Evolutionary conservation across 1,284 basidiomycete genomes (phyloP), one percentile per base, ranked within the genome.

Genomic region (Ustilago lituana): DNA sequence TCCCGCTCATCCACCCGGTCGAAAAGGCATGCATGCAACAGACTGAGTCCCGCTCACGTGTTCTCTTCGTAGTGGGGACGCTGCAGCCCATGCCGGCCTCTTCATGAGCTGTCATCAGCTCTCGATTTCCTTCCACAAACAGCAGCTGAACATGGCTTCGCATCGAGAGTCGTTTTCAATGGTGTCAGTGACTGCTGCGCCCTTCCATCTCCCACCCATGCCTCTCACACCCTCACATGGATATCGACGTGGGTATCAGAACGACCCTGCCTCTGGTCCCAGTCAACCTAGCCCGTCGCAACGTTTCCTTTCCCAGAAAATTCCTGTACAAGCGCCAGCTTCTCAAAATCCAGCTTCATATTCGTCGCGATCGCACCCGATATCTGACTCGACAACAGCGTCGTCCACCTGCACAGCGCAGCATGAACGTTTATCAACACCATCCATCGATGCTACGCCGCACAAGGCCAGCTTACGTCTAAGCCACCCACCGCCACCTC

Each of bases 401-500:
- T 26, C 27, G 4, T 24, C 41, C 20, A 5, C 37, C 11, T 15
- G 11, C 36, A 17, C n/a, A 5, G 23, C 20, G 11, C 45, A 36
- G 26, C 32, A 37, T 8, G 1, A 23, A 19, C 20, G 46, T 20
- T n/a, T 39, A 2, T 8, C 33, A 5, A 27, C 38, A 20, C 17
- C 24, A 27, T 14, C 31, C 9, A 17, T 23, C 26, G 32, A 43
- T 20, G 22, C 37, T 1, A 58, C 56, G 20, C 54, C 54, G 5
- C 37, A 26, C 49, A 62, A 50, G 19, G 33, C 65, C 6, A 46
- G 35, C 31, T 24, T 57, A 27, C 45, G 54, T 10, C 43, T 62
- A 31, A 68, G 65, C 31, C 65, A 62, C 26, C 65, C 59, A 19
- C 59, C 65, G 11, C 65, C 58, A n/a, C 35, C 58, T 5, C 59